These are phyloP conservation scores for Suillus ampliporus DNA, from an alignment of 768 basidiomycete genomes.

Conservation along the genomic window DNA sequence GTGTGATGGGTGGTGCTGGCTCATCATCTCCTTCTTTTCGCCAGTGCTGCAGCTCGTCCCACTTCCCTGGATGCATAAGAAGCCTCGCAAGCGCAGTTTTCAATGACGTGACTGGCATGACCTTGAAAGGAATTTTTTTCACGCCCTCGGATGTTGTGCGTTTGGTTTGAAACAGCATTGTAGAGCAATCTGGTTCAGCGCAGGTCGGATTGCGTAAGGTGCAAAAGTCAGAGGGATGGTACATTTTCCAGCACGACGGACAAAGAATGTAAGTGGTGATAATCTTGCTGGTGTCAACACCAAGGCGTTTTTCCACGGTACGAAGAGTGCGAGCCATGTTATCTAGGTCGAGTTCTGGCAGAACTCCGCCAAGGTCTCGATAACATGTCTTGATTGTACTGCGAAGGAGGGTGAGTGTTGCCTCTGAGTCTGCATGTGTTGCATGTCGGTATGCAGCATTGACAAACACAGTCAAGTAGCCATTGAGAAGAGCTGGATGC, in stretches of 20 bases:
- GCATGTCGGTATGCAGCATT: slow-evolving; percentile 3
- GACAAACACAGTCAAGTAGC: neutral
- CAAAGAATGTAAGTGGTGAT: slow-evolving; percentile 3
- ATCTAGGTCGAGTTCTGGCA: neutral
- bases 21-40: neutral
- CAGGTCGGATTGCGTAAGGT: neutral
- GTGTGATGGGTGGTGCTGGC: neutral
- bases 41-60: neutral
- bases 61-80: neutral
- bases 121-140: neutral
- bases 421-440: neutral
- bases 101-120: neutral
- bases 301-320: slow-evolving; percentile 2
- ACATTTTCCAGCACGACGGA: slow-evolving; percentile 8
- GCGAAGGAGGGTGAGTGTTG: neutral
- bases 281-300: neutral
- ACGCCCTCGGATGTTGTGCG: neutral
- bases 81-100: neutral
- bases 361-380: neutral
- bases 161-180: neutral
- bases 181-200: neutral
- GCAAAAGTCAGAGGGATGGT: slow-evolving; percentile 4
- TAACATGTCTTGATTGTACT: neutral
- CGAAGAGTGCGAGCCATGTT: neutral
- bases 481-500: slow-evolving; percentile 1